phyloP scores from a whole-genome alignment of 2,329 filamentous ascomycete species.

The Verticillium nonalfalfae region DNA sequence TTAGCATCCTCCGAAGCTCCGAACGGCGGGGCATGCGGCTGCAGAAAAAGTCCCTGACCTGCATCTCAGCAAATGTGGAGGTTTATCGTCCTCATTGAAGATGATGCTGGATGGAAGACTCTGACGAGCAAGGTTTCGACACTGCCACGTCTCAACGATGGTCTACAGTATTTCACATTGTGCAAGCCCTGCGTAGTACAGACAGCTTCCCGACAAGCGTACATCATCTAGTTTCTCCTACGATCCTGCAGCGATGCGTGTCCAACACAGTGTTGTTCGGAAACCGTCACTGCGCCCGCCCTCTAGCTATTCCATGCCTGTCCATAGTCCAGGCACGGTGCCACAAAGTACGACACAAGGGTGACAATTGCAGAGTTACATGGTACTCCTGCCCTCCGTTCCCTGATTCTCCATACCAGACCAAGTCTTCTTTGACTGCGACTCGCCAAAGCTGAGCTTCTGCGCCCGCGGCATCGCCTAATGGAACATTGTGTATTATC shows the following conservation, averaged over 20 bases:
- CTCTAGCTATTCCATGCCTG: neutral
- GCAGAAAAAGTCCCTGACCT: neutral
- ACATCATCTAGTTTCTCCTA: conserved; percentile 10
- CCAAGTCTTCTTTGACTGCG: neutral
- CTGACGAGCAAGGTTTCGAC: neutral
- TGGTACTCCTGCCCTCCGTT: neutral
- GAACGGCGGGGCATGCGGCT: neutral
- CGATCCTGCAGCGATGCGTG: conserved; percentile 13
- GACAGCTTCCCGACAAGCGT: neutral
- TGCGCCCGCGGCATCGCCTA: neutral
- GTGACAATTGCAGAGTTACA: neutral
- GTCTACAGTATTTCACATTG: neutral
- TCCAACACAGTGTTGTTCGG: neutral
- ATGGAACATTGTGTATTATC: neutral
- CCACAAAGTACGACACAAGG: no score
- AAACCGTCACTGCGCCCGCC: neutral
- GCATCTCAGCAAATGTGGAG: neutral
- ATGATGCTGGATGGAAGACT: neutral
- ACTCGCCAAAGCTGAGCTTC: neutral
- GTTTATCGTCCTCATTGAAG: neutral
- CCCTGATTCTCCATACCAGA: neutral
- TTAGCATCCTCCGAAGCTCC: neutral
- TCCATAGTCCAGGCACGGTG: no score
- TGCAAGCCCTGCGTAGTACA: neutral
- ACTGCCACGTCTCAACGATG: neutral